Base-by-base conservation (phyloP, 2,329 filamentous ascomycete species). In the Aotearoamyces nothofagi region DNA sequence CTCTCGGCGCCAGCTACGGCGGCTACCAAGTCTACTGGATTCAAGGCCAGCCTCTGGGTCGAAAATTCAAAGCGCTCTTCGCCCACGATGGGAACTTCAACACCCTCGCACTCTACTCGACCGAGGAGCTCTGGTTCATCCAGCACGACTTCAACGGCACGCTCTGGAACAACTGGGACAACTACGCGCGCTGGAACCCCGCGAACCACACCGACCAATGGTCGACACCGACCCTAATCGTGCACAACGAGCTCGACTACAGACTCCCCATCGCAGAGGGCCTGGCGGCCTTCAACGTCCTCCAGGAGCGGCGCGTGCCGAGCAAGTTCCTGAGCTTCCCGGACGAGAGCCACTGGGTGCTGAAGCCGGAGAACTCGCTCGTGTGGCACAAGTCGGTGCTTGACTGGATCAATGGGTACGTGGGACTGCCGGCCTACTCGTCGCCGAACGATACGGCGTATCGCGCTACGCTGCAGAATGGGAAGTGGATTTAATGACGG, bases 161-260 rank as follows among this genome's bases (percentile, higher is more conserved):
- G 2, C 54, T 50, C 3, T 48, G 44, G 43, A 68, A 73, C 15
- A 68, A 69, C 42, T 62, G 72, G 20, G 61, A 66, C 9, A 63
- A 58, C 14, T 83, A 80, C 44, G 67, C 69, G 44, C 67, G 65
- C 40, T 83, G 72, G 70, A 77, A 83, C 49, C 78, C 78, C 0
- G 61, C 76, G 1, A 24, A 13, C 56, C 60, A 44, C 27, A 19
- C 42, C 4, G 56, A 60, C 29, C 58, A 66, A 29, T 65, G 69
- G 34, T 59, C 67, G 1, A 94, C 86, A 1, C 90, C 90, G 1
- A 77, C 90, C 53, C 61, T 98, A 36, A 74, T 92, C 35, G 84
- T 96, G 31, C 87, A 96, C 53, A 87, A 74, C 45, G 82, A 90
- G 44, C 63, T 90, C 17, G 87, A 96, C 52, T 96, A 93, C 49